Evolutionary conservation across 208 protist species (phyloP).

Genomic region (Trypanosoma platydactyli): DNA sequence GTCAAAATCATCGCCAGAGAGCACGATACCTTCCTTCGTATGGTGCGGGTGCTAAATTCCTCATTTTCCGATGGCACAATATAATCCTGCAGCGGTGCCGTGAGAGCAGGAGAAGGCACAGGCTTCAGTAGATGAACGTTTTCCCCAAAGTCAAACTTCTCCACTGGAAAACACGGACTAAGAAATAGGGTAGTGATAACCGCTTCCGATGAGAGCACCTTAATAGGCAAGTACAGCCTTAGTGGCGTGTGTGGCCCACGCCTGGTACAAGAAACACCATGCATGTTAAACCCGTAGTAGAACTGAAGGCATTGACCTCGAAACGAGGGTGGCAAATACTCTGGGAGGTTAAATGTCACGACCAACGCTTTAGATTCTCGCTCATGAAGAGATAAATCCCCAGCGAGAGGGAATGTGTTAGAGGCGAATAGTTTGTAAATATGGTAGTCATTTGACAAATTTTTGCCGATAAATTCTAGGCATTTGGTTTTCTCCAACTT

Average conservation of each 20-base stretch:
- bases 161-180: constrained; percentile 39
- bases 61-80: constrained; percentile 32
- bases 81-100: constrained; percentile 31
- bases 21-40: constrained; percentile 22
- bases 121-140: constrained; percentile 28
- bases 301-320: constrained; percentile 32
- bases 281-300: constrained; percentile 26
- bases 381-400: constrained; percentile 18
- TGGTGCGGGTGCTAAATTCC: constrained; percentile 23
- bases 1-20: constrained; percentile 19
- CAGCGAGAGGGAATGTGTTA: constrained; percentile 16
- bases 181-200: constrained; percentile 20
- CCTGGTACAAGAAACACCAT: background rate
- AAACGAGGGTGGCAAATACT: constrained; percentile 50
- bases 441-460: constrained; percentile 3
- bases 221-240: constrained; percentile 18
- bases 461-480: background rate
- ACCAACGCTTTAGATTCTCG: constrained; percentile 25
- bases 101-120: constrained; percentile 33
- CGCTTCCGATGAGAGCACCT: constrained; percentile 18
- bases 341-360: constrained; percentile 47
- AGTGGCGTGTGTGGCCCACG: background rate
- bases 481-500: background rate
- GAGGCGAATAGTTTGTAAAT: constrained; percentile 27
- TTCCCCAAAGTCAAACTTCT: constrained; percentile 31